phyloP scores from a whole-genome alignment of 495 filamentous ascomycete species.

The Aspergillus cavernicola region DNA sequence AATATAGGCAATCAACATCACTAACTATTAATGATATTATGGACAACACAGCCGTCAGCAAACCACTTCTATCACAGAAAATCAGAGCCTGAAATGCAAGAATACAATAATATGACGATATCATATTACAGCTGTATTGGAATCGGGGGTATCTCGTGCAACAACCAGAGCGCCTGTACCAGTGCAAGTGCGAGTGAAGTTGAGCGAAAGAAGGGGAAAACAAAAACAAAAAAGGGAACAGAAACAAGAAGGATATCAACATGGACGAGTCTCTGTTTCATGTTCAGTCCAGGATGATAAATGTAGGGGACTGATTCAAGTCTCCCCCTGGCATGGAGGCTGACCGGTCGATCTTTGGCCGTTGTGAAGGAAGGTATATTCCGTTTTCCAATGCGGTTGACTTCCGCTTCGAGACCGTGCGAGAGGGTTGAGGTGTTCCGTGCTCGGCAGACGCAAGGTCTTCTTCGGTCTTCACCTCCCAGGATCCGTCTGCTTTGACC shows the following conservation, averaged over 20 bases:
- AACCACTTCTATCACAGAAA: background rate
- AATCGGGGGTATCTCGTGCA: constrained; percentile 15
- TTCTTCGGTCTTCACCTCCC: constrained; percentile 41
- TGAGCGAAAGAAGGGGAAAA: background rate
- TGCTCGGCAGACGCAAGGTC: constrained; percentile 13
- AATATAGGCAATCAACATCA: no score
- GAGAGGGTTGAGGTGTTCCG: background rate
- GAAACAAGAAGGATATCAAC: constrained; percentile 2
- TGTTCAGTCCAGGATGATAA: constrained; percentile 35
- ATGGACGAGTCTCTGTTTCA: background rate
- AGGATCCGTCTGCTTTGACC: constrained; percentile 55
- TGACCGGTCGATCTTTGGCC: constrained; percentile 14
- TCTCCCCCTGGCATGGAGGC: background rate
- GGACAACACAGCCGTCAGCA: no score
- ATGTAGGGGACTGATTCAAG: constrained; percentile 11
- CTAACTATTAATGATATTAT: no score
- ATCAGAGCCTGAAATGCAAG: background rate
- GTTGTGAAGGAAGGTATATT: constrained; percentile 2
- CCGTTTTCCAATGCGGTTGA: background rate
- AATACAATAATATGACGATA: background rate
- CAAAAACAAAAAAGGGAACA: background rate
- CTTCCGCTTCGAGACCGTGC: constrained; percentile 7
- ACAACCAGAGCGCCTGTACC: constrained; percentile 8
- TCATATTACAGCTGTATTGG: background rate
- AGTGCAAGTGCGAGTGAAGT: constrained; percentile 1